phyloP scores from a whole-genome alignment of 2,329 filamentous ascomycete species.

The Venturiaceae sp. region DNA sequence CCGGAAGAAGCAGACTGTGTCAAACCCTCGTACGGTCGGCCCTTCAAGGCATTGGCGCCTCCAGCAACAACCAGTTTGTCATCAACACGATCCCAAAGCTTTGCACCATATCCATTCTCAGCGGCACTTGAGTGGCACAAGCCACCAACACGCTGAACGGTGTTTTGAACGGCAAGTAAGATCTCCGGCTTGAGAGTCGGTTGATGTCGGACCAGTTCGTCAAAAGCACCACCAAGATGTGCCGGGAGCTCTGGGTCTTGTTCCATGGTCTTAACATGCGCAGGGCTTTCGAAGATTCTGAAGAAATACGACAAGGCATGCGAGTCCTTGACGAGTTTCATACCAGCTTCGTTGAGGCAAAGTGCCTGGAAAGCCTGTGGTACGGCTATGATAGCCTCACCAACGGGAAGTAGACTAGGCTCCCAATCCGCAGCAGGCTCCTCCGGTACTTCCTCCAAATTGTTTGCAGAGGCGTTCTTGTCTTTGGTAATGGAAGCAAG shows the following conservation, averaged over 20 bases:
- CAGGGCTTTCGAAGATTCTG: constrained; percentile 90
- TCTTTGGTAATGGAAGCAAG: constrained; percentile 62
- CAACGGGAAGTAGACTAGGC: constrained; percentile 66
- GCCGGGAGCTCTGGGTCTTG: constrained; percentile 60
- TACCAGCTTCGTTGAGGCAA: constrained; percentile 77
- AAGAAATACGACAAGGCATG: constrained; percentile 78
- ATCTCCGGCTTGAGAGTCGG: constrained; percentile 73
- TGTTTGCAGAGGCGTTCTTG: not conserved
- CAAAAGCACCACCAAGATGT: constrained; percentile 73
- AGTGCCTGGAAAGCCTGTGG: constrained; percentile 88
- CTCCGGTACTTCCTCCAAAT: not conserved
- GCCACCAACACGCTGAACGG: constrained; percentile 73
- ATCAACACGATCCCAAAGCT: constrained; percentile 47
- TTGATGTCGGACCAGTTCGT: constrained; percentile 91
- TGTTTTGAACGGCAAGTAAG: constrained; percentile 74
- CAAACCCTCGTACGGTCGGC: not conserved
- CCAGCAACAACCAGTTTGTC: constrained; percentile 2
- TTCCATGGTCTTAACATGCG: constrained; percentile 78
- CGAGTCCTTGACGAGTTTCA: constrained; percentile 79
- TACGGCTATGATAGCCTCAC: constrained; percentile 79
- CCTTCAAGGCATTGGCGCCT: not conserved
- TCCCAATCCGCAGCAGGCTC: not conserved
- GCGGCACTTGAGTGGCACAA: constrained; percentile 63
- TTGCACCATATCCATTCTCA: constrained; percentile 64
- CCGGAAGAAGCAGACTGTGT: not conserved